phyloP scores from a whole-genome alignment of 495 filamentous ascomycete species.

The Penicillium flavigenum region DNA sequence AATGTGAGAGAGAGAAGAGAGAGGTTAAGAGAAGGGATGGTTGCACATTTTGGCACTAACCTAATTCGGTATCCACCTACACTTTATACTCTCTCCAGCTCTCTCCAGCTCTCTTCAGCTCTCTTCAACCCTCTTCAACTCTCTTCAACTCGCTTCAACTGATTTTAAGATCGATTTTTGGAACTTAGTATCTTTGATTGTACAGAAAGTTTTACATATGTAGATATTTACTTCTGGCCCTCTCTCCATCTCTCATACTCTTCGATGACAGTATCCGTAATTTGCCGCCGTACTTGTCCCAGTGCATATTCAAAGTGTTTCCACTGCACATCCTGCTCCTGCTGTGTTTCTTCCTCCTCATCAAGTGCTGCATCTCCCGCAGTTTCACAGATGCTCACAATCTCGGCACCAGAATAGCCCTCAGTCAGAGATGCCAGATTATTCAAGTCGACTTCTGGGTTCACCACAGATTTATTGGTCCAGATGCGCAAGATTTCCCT shows the following conservation, averaged over 20 bases:
- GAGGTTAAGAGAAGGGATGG: background rate
- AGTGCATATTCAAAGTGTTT: conserved; percentile 66
- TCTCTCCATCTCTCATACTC: conserved; percentile 68
- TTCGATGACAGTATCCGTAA: conserved; percentile 62
- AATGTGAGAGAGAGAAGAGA: background rate
- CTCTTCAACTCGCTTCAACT: background rate
- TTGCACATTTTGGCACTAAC: conserved; percentile 12
- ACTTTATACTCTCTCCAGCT: background rate
- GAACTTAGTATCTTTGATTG: background rate
- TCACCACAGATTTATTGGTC: conserved; percentile 57
- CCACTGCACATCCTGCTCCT: conserved; percentile 54
- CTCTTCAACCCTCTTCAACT: background rate
- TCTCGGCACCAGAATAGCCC: conserved; percentile 86
- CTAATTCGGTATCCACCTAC: conserved; percentile 22
- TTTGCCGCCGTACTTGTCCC: conserved; percentile 60
- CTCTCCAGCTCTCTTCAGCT: background rate
- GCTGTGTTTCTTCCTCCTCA: conserved; percentile 48
- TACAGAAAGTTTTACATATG: background rate
- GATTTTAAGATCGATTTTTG: background rate
- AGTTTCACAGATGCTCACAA: conserved; percentile 74
- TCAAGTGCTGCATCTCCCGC: conserved; percentile 61
- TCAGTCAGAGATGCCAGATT: conserved; percentile 68
- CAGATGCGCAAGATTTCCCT: conserved; percentile 73
- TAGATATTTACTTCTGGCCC: conserved; percentile 18
- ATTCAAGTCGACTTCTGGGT: conserved; percentile 63